Evolutionary conservation across 805 yeast species (phyloP).

Genomic region (Candida glaebosa): DNA sequence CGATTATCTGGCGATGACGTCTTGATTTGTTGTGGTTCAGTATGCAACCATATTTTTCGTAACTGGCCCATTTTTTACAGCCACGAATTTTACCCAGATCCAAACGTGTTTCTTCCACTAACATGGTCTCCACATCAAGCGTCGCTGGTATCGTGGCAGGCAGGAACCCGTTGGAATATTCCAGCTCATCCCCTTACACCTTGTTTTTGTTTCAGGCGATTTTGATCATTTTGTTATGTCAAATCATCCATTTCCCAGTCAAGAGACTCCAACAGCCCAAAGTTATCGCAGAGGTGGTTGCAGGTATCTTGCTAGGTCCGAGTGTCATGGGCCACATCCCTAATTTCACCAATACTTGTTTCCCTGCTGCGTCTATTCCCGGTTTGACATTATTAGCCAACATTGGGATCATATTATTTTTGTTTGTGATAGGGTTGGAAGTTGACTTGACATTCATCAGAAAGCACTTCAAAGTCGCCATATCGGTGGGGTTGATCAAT

Average conservation of each 20-base stretch:
- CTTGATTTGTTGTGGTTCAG: too few relatives aligned
- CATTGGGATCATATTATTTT: slow-evolving; percentile 67
- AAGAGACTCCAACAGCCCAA: slow-evolving; percentile 66
- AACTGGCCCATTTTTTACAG: too few relatives aligned
- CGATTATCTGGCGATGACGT: too few relatives aligned
- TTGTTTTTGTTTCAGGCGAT: slow-evolving; percentile 68
- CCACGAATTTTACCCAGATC: not conserved
- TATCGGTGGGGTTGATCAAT: slow-evolving; percentile 65
- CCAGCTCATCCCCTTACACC: slow-evolving; percentile 58
- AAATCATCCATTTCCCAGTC: slow-evolving; percentile 57
- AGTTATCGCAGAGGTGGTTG: slow-evolving; percentile 77
- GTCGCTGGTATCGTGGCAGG: slow-evolving; percentile 74
- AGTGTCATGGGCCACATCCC: slow-evolving; percentile 72
- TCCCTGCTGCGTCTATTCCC: slow-evolving; percentile 61
- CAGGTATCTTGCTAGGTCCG: slow-evolving; percentile 76
- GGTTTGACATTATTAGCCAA: slow-evolving; percentile 68
- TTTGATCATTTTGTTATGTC: slow-evolving; percentile 57
- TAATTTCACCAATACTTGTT: slow-evolving; percentile 58
- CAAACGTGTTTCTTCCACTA: too few relatives aligned
- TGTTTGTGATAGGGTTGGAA: slow-evolving; percentile 77
- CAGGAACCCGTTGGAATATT: slow-evolving; percentile 61
- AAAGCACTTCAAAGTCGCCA: slow-evolving; percentile 57
- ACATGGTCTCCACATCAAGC: slow-evolving; percentile 21
- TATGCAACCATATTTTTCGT: too few relatives aligned
- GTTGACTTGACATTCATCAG: slow-evolving; percentile 66